A percentile compares a stretch with the other conserved stretches of the same genome.
Evolutionary conservation across 306 rosid species (phyloP).

Genomic region (Fagus crenata): DNA sequence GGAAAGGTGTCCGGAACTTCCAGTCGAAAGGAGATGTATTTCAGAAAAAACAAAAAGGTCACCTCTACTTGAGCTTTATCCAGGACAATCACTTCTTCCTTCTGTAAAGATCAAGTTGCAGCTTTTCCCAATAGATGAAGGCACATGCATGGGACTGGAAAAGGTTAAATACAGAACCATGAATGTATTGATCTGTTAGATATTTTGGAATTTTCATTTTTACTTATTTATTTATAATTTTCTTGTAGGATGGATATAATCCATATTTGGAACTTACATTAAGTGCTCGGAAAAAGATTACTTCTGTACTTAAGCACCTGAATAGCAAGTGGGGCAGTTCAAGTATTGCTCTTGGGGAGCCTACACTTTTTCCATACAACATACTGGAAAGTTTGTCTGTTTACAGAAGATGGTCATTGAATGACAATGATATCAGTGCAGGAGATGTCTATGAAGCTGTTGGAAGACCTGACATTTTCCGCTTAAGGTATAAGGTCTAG

Average conservation of each 20-base stretch:
- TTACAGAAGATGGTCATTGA: slow-evolving; percentile 63
- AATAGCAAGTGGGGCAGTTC: slow-evolving; percentile 80
- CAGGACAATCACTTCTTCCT: slow-evolving; percentile 42
- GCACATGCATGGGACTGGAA: slow-evolving; percentile 59
- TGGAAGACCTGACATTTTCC: slow-evolving; percentile 76
- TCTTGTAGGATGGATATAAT: slow-evolving; percentile 66
- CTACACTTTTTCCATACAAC: slow-evolving; percentile 58
- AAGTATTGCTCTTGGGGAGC: slow-evolving; percentile 60
- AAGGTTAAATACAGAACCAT: slow-evolving; percentile 51
- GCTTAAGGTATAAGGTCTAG: slow-evolving; percentile 59
- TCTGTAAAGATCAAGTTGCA: slow-evolving; percentile 67
- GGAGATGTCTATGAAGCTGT: slow-evolving; percentile 65
- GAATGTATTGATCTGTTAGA: slow-evolving; percentile 28
- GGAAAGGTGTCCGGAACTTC: slow-evolving; percentile 20
- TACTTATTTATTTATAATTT: slow-evolving; percentile 10
- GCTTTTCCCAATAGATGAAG: slow-evolving; percentile 75
- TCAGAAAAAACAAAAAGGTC: slow-evolving; percentile 23
- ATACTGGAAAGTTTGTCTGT: slow-evolving; percentile 33
- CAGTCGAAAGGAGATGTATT: slow-evolving; percentile 10
- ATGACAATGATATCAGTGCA: slow-evolving; percentile 52
- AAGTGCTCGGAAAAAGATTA: slow-evolving; percentile 69
- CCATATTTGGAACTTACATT: slow-evolving; percentile 83
- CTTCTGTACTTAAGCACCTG: slow-evolving; percentile 76
- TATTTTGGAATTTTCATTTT: slow-evolving; percentile 18
- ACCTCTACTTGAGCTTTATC: slow-evolving; percentile 32